Conservation (phyloP, 805 yeast species). For the Brettanomyces bruxellensis region DNA sequence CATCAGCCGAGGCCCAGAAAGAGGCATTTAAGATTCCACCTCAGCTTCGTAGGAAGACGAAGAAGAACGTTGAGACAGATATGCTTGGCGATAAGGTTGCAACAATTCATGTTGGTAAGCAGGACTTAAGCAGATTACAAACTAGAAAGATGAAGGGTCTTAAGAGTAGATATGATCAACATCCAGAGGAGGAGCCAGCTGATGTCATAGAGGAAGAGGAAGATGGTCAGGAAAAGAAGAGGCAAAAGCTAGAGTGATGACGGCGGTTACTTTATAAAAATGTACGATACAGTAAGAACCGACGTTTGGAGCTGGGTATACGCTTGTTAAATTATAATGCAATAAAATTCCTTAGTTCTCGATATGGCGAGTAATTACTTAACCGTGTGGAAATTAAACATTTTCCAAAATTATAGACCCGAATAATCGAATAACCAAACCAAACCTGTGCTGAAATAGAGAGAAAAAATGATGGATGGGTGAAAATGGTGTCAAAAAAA, state of each 20-base stretch:
- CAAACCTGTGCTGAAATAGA: too few relatives aligned
- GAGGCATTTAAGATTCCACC: conserved; percentile 79
- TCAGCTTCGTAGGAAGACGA: conserved; percentile 70
- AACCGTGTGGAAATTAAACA: not conserved
- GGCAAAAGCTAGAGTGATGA: not conserved
- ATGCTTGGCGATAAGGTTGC: conserved; percentile 94
- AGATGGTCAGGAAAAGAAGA: conserved; percentile 6
- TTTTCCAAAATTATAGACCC: not conserved
- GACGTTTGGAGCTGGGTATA: not conserved
- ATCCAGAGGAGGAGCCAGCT: conserved; percentile 26
- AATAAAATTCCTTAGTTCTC: too few relatives aligned
- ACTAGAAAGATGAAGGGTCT: conserved; percentile 99
- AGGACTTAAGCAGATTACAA: conserved; percentile 82
- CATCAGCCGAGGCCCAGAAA: conserved; percentile 82
- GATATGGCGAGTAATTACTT: not conserved
- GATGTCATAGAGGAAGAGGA: conserved; percentile 6
- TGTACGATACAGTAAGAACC: not conserved
- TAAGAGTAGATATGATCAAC: conserved; percentile 77
- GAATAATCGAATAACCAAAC: too few relatives aligned
- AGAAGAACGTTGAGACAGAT: conserved; percentile 86
- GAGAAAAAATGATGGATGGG: not conserved
- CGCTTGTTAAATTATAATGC: too few relatives aligned
- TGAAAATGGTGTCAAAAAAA: not conserved
- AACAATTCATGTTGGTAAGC: conserved; percentile 91
- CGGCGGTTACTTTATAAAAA: not conserved